Conservation (phyloP, 2,329 filamentous ascomycete genomes). For the Gliomastix tumulicola region DNA sequence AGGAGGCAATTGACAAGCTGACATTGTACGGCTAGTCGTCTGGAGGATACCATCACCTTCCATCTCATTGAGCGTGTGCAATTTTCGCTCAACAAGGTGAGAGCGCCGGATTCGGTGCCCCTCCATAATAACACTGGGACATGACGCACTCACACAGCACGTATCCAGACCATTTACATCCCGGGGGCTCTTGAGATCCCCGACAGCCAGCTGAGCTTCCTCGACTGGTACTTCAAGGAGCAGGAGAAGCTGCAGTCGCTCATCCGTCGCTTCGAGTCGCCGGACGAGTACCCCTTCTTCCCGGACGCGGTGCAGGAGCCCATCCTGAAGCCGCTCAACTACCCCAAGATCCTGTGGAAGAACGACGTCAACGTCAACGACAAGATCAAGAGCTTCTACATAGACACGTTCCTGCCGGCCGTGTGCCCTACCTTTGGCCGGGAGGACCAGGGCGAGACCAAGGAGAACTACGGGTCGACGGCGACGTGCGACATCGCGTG, state of each 20-base stretch:
- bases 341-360: constrained; percentile 78
- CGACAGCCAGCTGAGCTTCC: constrained; percentile 65
- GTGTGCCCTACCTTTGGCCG: constrained; percentile 75
- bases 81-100: constrained; percentile 72
- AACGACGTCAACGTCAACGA: constrained; percentile 90
- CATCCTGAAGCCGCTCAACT: constrained; percentile 80
- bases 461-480: constrained; percentile 92
- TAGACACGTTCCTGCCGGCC: constrained; percentile 72
- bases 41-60: constrained; percentile 97
- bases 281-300: constrained; percentile 98
- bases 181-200: constrained; percentile 77
- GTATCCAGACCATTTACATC: constrained; percentile 78
- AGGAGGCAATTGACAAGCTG: constrained; percentile 3
- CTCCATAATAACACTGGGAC: not conserved
- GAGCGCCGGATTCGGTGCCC: not conserved
- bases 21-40: constrained; percentile 53
- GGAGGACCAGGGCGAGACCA: constrained; percentile 72
- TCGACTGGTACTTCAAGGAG: constrained; percentile 89
- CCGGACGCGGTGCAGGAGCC: constrained; percentile 70
- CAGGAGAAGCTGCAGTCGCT: constrained; percentile 88
- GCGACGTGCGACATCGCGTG: constrained; percentile 87
- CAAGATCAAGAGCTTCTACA: constrained; percentile 80
- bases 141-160: too few relatives aligned
- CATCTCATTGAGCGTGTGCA: constrained; percentile 97
- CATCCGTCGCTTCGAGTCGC: constrained; percentile 90